These are phyloP conservation scores for Sclerotinia borealis DNA, from an alignment of 2,329 filamentous ascomycete species.

Conservation along the genomic window DNA sequence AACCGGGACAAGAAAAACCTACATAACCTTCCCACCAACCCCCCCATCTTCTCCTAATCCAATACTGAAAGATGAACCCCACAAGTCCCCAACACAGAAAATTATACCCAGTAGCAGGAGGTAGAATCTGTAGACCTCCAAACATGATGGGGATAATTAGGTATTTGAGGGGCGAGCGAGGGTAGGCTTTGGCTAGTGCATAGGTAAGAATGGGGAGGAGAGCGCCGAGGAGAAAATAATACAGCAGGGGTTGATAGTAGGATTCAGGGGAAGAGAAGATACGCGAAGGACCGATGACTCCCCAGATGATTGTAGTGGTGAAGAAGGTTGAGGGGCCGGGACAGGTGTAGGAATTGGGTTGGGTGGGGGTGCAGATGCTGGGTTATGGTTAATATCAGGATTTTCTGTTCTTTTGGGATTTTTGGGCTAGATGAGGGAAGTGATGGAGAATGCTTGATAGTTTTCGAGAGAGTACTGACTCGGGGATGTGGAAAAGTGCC, in stretches of 20 bases:
- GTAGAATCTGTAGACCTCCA: conserved; percentile 56
- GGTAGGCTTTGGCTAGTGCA: conserved; percentile 48
- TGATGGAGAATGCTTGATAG: too few relatives aligned
- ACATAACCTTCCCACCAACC: conserved; percentile 70
- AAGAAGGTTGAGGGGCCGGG: conserved; percentile 45
- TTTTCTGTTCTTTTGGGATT: conserved; percentile 62
- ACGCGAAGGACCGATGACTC: conserved; percentile 39
- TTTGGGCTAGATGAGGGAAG: conserved; percentile 36
- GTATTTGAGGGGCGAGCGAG: conserved; percentile 56
- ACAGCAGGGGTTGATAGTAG: conserved; percentile 42
- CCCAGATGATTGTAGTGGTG: conserved; percentile 50
- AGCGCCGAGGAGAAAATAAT: conserved; percentile 47
- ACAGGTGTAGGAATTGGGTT: conserved; percentile 45
- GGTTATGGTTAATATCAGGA: conserved; percentile 65
- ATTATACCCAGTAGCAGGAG: conserved; percentile 59
- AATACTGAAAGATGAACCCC: conserved; percentile 59
- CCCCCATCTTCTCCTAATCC: conserved; percentile 18
- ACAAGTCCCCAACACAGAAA: conserved; percentile 39
- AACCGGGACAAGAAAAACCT: neutral
- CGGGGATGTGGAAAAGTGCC: conserved; percentile 53
- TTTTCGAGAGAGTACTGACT: conserved; percentile 20
- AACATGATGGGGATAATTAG: conserved; percentile 64
- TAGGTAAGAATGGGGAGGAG: conserved; percentile 55
- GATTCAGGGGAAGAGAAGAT: conserved; percentile 42
- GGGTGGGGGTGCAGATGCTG: conserved; percentile 53